Conservation (phyloP, 2,329 filamentous ascomycete species). For the Myriosclerotinia curreyana region DNA sequence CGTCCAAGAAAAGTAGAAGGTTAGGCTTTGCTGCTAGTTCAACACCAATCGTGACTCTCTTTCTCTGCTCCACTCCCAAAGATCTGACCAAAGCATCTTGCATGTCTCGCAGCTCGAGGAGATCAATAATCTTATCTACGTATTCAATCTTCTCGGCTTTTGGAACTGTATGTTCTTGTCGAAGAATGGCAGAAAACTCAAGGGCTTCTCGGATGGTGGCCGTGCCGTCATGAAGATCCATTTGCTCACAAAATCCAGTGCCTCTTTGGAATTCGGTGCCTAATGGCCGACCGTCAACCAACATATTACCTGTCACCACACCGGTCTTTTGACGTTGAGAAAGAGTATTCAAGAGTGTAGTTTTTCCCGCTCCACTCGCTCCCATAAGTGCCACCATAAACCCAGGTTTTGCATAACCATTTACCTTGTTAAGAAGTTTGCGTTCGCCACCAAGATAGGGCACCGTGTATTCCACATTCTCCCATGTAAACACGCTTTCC, state of each 20-base stretch:
- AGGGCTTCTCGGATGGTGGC: slow-evolving; percentile 66
- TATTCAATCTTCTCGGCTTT: slow-evolving; percentile 62
- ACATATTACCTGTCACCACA: slow-evolving; percentile 60
- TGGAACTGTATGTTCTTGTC: slow-evolving; percentile 55
- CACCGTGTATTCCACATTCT: slow-evolving; percentile 68
- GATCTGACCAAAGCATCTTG: slow-evolving; percentile 64
- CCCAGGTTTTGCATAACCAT: slow-evolving; percentile 76
- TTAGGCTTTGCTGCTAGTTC: slow-evolving; percentile 68
- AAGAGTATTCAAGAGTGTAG: slow-evolving; percentile 72
- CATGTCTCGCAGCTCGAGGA: slow-evolving; percentile 62
- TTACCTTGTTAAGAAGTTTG: slow-evolving; percentile 65
- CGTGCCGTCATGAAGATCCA: slow-evolving; percentile 67
- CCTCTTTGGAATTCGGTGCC: slow-evolving; percentile 63
- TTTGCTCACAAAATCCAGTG: slow-evolving; percentile 70
- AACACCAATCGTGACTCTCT: slow-evolving; percentile 70
- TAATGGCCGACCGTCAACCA: slow-evolving; percentile 64
- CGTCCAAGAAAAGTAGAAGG: slow-evolving; percentile 67
- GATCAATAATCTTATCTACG: slow-evolving; percentile 62
- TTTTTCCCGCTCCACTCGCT: slow-evolving; percentile 79
- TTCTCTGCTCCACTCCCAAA: slow-evolving; percentile 60
- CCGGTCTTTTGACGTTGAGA: slow-evolving; percentile 69
- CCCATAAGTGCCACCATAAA: slow-evolving; percentile 77
- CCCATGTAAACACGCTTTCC: slow-evolving; percentile 68
- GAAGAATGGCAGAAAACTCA: slow-evolving; percentile 64
- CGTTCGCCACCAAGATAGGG: slow-evolving; percentile 61